These are phyloP conservation scores for Gynochthodes officinalis DNA, from an alignment of 257 asterid genomes.

Conservation along the genomic window DNA sequence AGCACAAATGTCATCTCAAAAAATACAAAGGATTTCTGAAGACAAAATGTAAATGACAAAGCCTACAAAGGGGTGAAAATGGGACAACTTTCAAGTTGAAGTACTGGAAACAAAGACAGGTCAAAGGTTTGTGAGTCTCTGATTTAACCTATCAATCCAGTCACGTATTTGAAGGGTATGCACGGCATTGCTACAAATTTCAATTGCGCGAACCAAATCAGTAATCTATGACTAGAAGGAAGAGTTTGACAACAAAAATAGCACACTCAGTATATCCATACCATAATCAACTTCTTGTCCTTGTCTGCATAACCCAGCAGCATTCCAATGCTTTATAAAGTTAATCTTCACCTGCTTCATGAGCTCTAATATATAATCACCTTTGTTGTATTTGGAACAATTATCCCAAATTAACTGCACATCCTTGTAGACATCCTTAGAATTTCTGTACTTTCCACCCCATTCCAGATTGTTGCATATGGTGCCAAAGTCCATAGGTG, in stretches of 20 bases:
- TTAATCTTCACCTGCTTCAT: slow-evolving; percentile 92
- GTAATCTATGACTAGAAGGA: neutral
- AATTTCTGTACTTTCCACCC: slow-evolving; percentile 73
- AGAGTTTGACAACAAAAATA: neutral
- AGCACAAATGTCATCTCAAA: neutral
- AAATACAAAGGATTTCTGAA: neutral
- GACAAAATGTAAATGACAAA: neutral
- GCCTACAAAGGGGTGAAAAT: neutral
- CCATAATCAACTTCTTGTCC: slow-evolving; percentile 55
- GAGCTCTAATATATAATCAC: slow-evolving; percentile 82
- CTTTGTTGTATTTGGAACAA: slow-evolving; percentile 93
- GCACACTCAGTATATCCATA: slow-evolving; percentile 17
- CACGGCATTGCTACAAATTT: neutral
- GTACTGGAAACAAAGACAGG: neutral
- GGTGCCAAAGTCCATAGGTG: slow-evolving; percentile 98
- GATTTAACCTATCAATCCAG: neutral
- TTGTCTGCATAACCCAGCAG: slow-evolving; percentile 66
- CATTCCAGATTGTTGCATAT: slow-evolving; percentile 84
- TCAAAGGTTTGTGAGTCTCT: neutral
- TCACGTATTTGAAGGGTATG: neutral
- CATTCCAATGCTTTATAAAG: slow-evolving; percentile 72
- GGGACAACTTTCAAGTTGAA: neutral
- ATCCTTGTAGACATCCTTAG: slow-evolving; percentile 79
- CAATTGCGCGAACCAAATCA: neutral
- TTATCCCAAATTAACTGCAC: slow-evolving; percentile 85